Conservation (phyloP, 2,329 filamentous ascomycete genomes). For the Salinomyces thailandicus region DNA sequence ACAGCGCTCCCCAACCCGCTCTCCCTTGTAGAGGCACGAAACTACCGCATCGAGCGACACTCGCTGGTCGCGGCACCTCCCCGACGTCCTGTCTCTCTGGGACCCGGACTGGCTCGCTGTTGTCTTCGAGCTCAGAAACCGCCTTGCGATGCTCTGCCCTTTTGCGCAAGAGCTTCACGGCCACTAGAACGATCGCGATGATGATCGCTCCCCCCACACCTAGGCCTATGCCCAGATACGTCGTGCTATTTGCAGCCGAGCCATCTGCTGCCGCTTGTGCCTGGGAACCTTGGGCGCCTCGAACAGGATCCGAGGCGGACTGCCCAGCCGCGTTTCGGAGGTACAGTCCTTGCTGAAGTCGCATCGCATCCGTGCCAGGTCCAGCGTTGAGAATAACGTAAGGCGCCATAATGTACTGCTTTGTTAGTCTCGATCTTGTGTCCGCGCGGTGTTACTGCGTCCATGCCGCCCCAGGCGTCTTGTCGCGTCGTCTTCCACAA, state of each 20-base stretch:
- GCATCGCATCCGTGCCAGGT: too few relatives aligned
- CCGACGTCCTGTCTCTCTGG: slow-evolving; percentile 10
- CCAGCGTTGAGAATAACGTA: too few relatives aligned
- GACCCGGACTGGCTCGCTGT: slow-evolving; percentile 5
- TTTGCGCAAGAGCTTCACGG: slow-evolving; percentile 16
- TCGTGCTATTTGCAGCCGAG: slow-evolving; percentile 7
- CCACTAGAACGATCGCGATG: slow-evolving; percentile 16
- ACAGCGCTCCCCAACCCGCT: slow-evolving; percentile 32
- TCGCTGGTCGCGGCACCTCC: slow-evolving; percentile 13
- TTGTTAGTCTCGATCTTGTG: too few relatives aligned
- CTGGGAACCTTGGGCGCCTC: background rate
- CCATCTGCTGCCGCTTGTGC: slow-evolving; percentile 4
- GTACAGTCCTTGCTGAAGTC: background rate
- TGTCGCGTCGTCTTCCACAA: too few relatives aligned
- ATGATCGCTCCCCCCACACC: slow-evolving; percentile 19
- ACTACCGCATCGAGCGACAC: slow-evolving; percentile 9
- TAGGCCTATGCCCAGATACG: slow-evolving; percentile 19
- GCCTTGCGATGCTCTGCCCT: slow-evolving; percentile 16
- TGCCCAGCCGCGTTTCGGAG: slow-evolving; percentile 1
- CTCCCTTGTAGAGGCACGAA: slow-evolving; percentile 18
- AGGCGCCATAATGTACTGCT: background rate
- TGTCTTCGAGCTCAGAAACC: slow-evolving; percentile 19
- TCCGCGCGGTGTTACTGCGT: too few relatives aligned
- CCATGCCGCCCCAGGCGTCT: too few relatives aligned
- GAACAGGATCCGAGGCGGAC: slow-evolving; percentile 8